Base-by-base conservation (phyloP, 192 early-diverging fungal species). In the Coemansia umbellata region DNA sequence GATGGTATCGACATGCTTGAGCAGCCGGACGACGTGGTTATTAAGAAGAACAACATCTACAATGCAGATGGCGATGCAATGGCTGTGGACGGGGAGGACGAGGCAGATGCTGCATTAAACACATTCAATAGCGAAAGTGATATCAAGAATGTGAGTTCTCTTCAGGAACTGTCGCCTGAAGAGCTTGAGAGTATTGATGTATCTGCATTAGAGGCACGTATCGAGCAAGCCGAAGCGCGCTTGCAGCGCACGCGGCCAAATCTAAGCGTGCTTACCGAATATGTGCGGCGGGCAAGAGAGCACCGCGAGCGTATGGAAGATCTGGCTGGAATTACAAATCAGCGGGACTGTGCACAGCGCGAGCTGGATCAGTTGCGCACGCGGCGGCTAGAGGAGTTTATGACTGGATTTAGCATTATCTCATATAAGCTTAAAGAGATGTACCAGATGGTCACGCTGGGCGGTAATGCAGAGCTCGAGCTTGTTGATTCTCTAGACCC, bases 401-500 rank as follows among this genome's bases (percentile, higher is more conserved):
- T 98, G 94, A 80, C 81, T 13, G 94, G 97, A 3, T 99, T 98
- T 66, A 90, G 84, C 23, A 74, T 82, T 10, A 98, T 99, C 31
- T 97, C 97, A 14, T 80, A 87, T 59, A 88, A 93, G 65, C 78
- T 99, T 27, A 99, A 99, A 78, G 97, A 99, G 69, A 99, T 99
- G 94, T 98, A 99, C 76, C 94, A 97, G 87, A 91, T 99, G 89
- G 93, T 99, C 58, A 97, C 97, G 1, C 66, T 97, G 14, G 97
- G 97, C 24, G 97, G 97, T 13, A 97, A 97, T 63, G 95, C 97
- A 1, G 97, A 99, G 73, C 80, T 99, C 26, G 97, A 99, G 68
- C 78, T 98, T 26, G 94, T 98, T 5, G 97, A 99, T 58, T 70
- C 77, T 35, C 71, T 98, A 76, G 97, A 99, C 68, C 97, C 97